Evolutionary conservation across 192 early-diverging fungal genomes (phyloP).

Genomic region (Dissophora ornata): DNA sequence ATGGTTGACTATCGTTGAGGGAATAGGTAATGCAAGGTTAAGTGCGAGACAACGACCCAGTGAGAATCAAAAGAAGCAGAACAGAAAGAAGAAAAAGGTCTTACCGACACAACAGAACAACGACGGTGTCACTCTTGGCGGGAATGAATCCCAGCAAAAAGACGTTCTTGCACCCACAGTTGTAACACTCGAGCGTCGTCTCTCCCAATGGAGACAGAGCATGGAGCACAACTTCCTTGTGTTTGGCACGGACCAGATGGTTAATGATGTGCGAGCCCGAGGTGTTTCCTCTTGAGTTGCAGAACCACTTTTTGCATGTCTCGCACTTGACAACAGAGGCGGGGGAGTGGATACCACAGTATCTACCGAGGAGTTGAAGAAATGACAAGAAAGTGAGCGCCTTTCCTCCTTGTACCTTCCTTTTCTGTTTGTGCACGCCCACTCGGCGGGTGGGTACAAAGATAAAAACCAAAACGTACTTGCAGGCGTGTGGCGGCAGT

Average conservation of each 20-base stretch:
- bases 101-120: conserved; percentile 96
- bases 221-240: conserved; percentile 95
- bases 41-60: too few relatives aligned
- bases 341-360: conserved; percentile 94
- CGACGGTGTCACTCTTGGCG: conserved; percentile 97
- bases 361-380: conserved; percentile 58
- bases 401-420: too few relatives aligned
- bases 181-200: conserved; percentile 96
- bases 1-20: conserved; percentile 83
- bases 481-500: conserved; percentile 86
- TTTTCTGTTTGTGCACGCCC: too few relatives aligned
- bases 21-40: too few relatives aligned
- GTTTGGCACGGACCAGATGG: conserved; percentile 92
- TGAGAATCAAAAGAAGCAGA: too few relatives aligned
- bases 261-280: conserved; percentile 96
- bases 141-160: conserved; percentile 99
- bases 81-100: too few relatives aligned
- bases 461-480: conserved; percentile 18
- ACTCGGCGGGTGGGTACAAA: too few relatives aligned
- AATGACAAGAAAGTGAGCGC: neutral
- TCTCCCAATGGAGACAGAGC: conserved; percentile 94
- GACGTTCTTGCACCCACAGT: conserved; percentile 94
- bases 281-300: conserved; percentile 90
- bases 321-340: conserved; percentile 93
- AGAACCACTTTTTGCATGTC: conserved; percentile 95